Evolutionary conservation across 2,329 filamentous ascomycete species (phyloP).

Genomic region (Claviceps maximensis): DNA sequence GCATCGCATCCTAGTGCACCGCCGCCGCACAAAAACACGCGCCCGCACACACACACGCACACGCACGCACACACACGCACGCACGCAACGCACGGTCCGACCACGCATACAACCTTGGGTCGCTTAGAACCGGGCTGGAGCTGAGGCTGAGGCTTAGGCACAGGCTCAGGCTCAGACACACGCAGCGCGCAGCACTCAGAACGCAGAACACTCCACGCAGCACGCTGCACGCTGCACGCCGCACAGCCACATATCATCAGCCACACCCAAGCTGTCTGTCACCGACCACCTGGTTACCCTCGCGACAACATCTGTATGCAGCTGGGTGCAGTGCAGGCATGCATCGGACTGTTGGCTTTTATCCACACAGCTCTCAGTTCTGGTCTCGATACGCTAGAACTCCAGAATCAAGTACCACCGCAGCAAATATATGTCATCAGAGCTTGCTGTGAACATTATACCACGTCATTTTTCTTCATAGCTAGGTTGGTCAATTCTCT

Average conservation of each 20-base stretch:
- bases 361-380: neutral
- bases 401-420: neutral
- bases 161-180: neutral
- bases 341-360: neutral
- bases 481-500: neutral
- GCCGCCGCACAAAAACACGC: neutral
- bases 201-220: too few relatives aligned
- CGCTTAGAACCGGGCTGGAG: neutral
- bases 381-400: neutral
- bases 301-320: neutral
- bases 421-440: neutral
- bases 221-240: neutral
- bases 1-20: slow-evolving; percentile 1
- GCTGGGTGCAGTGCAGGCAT: neutral
- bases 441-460: neutral
- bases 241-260: slow-evolving; percentile 3
- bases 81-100: neutral
- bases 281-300: neutral
- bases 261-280: neutral
- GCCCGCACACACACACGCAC: neutral
- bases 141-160: neutral
- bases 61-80: neutral
- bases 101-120: neutral
- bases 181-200: too few relatives aligned
- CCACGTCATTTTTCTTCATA: neutral